Conservation (phyloP, 306 rosid species). For the Rosa chinensis region DNA sequence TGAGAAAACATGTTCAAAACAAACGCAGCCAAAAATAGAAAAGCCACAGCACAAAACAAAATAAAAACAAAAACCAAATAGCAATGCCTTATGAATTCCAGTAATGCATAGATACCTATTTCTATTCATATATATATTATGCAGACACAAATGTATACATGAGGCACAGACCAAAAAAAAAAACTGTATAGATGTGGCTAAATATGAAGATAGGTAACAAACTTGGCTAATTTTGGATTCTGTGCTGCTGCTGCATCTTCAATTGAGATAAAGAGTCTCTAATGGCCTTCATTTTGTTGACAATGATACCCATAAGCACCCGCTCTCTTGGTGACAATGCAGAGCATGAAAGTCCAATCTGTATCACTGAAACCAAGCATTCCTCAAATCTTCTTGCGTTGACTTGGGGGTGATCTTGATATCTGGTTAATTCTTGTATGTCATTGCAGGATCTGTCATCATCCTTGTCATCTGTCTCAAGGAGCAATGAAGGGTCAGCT, state of each 20-base stretch:
- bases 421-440: constrained; percentile 21
- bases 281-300: constrained; percentile 34
- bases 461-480: constrained; percentile 1
- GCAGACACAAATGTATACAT: no score
- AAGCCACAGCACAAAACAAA: not conserved
- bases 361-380: constrained; percentile 33
- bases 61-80: not conserved
- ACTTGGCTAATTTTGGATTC: no score
- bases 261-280: constrained; percentile 16
- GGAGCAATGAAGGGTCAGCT: constrained; percentile 35
- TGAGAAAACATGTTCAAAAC: not conserved
- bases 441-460: not conserved
- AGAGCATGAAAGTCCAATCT: constrained; percentile 51
- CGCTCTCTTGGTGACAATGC: constrained; percentile 30
- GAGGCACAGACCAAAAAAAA: no score
- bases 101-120: not conserved
- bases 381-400: constrained; percentile 23
- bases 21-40: not conserved
- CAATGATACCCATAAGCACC: constrained; percentile 24
- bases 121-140: no score
- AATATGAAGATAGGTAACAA: no score
- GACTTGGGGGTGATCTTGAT: not conserved
- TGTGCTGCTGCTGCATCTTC: no score
- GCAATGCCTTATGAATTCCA: not conserved
- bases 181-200: no score